Conservation (phyloP, 176 grass and related monocot species). For the Triticum turgidum region DNA sequence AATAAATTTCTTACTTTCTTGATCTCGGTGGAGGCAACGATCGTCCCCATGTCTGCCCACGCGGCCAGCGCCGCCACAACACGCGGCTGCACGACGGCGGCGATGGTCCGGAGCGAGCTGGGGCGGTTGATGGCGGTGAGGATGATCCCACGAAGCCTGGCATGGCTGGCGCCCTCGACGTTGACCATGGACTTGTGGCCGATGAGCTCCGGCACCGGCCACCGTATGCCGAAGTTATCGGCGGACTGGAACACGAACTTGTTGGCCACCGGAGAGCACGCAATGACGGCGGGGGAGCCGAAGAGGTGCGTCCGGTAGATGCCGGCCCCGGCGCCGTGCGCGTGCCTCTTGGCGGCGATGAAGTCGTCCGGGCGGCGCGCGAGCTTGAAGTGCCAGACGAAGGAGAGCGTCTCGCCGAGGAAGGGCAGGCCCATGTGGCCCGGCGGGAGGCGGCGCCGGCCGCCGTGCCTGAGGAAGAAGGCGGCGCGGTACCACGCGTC, state of each 20-base stretch:
- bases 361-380: conserved; percentile 24
- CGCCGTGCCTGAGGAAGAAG: conserved; percentile 5
- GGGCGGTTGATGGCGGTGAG: conserved; percentile 19
- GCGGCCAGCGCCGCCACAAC: conserved; percentile 16
- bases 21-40: conserved; percentile 14
- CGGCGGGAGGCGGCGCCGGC: conserved; percentile 20
- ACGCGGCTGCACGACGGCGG: conserved; percentile 21
- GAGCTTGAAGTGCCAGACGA: conserved; percentile 43
- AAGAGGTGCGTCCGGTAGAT: conserved; percentile 40
- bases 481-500: conserved; percentile 1
- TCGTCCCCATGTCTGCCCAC: conserved; percentile 33
- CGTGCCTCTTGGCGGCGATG: neutral
- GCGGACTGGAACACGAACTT: conserved; percentile 42
- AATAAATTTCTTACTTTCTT: conserved; percentile 12
- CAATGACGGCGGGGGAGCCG: conserved; percentile 32
- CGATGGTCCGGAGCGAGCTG: conserved; percentile 13
- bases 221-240: conserved; percentile 19
- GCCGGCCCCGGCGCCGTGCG: neutral
- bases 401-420: conserved; percentile 28
- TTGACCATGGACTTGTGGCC: neutral
- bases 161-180: conserved; percentile 19
- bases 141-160: conserved; percentile 7
- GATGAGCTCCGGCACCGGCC: conserved; percentile 37
- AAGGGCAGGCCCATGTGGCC: conserved; percentile 52
- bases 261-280: conserved; percentile 35